Percentiles rank a stretch among this genome's conserved stretches.
phyloP scores from a whole-genome alignment of 2,329 filamentous ascomycete genomes.

The Sporothrix pallida region DNA sequence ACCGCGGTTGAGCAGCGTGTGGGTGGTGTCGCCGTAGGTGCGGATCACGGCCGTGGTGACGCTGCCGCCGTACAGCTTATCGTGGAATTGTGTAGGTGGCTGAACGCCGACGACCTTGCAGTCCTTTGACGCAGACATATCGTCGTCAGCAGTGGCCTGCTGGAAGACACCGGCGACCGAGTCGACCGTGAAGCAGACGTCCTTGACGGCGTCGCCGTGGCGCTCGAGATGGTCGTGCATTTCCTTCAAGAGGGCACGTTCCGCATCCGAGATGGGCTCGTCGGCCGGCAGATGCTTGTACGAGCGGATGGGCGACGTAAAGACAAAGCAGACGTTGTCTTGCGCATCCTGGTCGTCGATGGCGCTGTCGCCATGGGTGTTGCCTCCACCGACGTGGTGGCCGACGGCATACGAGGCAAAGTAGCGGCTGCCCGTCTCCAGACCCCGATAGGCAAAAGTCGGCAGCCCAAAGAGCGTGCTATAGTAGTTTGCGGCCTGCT shows the following conservation, averaged over 20 bases:
- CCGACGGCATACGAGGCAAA: slow-evolving; percentile 83
- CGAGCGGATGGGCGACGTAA: slow-evolving; percentile 80
- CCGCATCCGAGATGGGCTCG: slow-evolving; percentile 66
- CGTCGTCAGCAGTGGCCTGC: slow-evolving; percentile 70
- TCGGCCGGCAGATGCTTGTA: slow-evolving; percentile 59
- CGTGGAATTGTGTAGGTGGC: slow-evolving; percentile 59
- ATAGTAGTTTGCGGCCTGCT: slow-evolving; percentile 91
- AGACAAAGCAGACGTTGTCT: slow-evolving; percentile 76
- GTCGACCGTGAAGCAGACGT: slow-evolving; percentile 94
- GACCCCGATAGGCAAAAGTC: slow-evolving; percentile 80
- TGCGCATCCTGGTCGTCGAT: slow-evolving; percentile 26
- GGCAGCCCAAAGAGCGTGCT: slow-evolving; percentile 85
- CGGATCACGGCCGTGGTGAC: slow-evolving; percentile 79
- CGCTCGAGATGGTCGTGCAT: slow-evolving; percentile 83
- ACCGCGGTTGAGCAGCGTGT: slow-evolving; percentile 80
- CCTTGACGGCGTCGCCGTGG: slow-evolving; percentile 93
- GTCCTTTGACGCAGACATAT: slow-evolving; percentile 43
- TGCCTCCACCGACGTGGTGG: slow-evolving; percentile 54
- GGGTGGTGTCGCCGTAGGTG: slow-evolving; percentile 94
- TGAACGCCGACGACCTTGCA: slow-evolving; percentile 56
- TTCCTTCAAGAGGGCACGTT: slow-evolving; percentile 69
- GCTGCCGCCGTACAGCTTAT: slow-evolving; percentile 70
- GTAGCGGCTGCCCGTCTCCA: slow-evolving; percentile 84
- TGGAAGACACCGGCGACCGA: slow-evolving; percentile 80
- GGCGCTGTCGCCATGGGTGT: slow-evolving; percentile 44